Evolutionary conservation across 2,329 filamentous ascomycete species (phyloP).

Genomic region (Endoconidiophora polonica): DNA sequence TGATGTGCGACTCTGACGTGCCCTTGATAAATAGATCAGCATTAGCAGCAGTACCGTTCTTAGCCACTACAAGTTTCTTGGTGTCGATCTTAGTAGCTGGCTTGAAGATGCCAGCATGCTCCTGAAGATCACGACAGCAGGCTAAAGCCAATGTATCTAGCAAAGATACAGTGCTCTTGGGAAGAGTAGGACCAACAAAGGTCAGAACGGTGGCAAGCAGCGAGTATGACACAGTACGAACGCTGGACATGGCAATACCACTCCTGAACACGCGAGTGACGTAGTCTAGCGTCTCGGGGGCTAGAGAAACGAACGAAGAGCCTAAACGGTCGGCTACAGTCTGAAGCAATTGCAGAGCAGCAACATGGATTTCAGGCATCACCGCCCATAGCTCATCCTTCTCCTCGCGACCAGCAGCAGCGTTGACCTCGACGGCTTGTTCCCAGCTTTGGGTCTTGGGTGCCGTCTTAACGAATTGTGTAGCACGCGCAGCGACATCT

Average conservation of each 20-base stretch:
- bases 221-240: slow-evolving; percentile 46
- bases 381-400: slow-evolving; percentile 60
- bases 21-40: slow-evolving; percentile 52
- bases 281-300: slow-evolving; percentile 53
- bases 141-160: slow-evolving; percentile 44
- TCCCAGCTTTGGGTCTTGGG: slow-evolving; percentile 30
- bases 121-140: slow-evolving; percentile 60
- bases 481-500: slow-evolving; percentile 53
- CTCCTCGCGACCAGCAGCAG: slow-evolving; percentile 63
- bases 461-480: slow-evolving; percentile 43
- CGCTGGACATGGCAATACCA: slow-evolving; percentile 30
- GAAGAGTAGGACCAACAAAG: slow-evolving; percentile 47
- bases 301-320: slow-evolving; percentile 38
- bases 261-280: slow-evolving; percentile 52
- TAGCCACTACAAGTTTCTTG: slow-evolving; percentile 21
- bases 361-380: slow-evolving; percentile 58
- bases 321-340: slow-evolving; percentile 41
- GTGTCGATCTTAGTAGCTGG: slow-evolving; percentile 16
- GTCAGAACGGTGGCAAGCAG: slow-evolving; percentile 41
- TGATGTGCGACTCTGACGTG: slow-evolving; percentile 14
- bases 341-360: slow-evolving; percentile 46
- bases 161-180: slow-evolving; percentile 47
- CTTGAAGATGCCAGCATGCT: slow-evolving; percentile 27
- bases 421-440: slow-evolving; percentile 45
- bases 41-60: slow-evolving; percentile 34